Conservation (phyloP, 441 rosid species). For the Lagerstroemia fauriei region DNA sequence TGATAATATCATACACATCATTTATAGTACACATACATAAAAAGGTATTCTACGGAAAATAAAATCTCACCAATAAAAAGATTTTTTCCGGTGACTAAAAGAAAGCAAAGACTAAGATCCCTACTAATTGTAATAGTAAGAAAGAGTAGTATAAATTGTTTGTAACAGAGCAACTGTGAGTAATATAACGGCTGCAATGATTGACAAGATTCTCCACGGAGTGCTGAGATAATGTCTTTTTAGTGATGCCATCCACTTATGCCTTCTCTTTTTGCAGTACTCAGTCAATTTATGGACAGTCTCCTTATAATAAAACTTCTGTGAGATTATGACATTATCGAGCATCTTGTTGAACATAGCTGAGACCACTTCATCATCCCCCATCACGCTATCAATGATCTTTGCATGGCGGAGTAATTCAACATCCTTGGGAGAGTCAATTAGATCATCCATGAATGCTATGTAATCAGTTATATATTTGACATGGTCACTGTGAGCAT, state of each 20-base stretch:
- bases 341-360: conserved; percentile 18
- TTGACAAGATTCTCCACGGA: conserved; percentile 14
- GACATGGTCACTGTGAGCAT: background rate
- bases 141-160: background rate
- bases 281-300: background rate
- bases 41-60: no score
- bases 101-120: no score
- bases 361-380: conserved; percentile 14
- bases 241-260: conserved; percentile 16
- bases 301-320: background rate
- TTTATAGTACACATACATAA: no score
- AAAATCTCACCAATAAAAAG: no score
- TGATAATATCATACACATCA: no score
- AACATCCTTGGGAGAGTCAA: conserved; percentile 18
- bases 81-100: no score
- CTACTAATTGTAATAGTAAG: background rate
- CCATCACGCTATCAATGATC: conserved; percentile 8
- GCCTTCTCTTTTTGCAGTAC: background rate
- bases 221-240: conserved; percentile 15
- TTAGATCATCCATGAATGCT: conserved; percentile 19
- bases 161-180: background rate
- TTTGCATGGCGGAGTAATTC: conserved; percentile 14
- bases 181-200: background rate
- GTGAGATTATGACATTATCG: background rate
- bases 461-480: background rate